These are phyloP conservation scores for Paraconiothyrium sp. DNA, from an alignment of 2,329 filamentous ascomycete genomes.

Conservation along the genomic window DNA sequence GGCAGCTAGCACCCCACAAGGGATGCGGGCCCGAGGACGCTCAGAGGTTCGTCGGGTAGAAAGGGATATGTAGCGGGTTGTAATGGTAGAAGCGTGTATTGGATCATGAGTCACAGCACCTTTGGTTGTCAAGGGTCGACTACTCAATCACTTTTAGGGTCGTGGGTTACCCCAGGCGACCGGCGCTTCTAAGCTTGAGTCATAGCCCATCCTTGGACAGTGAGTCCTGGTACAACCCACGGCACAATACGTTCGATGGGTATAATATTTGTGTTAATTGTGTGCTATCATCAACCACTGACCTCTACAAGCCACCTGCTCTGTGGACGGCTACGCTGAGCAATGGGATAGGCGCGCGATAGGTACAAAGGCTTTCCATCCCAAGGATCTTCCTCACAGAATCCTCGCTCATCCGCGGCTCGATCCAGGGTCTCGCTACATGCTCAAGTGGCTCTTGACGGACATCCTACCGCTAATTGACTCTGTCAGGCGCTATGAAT, in stretches of 20 bases:
- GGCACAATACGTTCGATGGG: background rate
- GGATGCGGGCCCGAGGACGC: slow-evolving; percentile 46
- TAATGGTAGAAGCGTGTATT: background rate
- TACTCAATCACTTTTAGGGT: too few relatives aligned
- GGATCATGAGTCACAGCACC: too few relatives aligned
- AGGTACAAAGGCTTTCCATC: background rate
- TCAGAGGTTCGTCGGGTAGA: slow-evolving; percentile 5
- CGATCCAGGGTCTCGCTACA: background rate
- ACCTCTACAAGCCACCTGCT: background rate
- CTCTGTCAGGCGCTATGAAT: background rate
- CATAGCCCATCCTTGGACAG: background rate
- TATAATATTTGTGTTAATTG: background rate
- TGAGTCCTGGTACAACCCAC: background rate
- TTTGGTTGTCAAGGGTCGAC: too few relatives aligned
- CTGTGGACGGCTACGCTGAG: background rate
- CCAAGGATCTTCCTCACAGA: background rate
- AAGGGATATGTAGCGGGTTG: background rate
- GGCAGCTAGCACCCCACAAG: slow-evolving; percentile 60
- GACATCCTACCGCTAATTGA: background rate
- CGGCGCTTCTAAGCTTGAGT: background rate
- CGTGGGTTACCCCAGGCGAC: too few relatives aligned
- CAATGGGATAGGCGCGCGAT: background rate
- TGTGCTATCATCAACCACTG: background rate
- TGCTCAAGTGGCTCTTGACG: background rate
- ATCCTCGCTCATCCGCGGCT: background rate